Base-by-base conservation (phyloP, 805 yeast genomes). In the Nakazawaea wyomingensis region DNA sequence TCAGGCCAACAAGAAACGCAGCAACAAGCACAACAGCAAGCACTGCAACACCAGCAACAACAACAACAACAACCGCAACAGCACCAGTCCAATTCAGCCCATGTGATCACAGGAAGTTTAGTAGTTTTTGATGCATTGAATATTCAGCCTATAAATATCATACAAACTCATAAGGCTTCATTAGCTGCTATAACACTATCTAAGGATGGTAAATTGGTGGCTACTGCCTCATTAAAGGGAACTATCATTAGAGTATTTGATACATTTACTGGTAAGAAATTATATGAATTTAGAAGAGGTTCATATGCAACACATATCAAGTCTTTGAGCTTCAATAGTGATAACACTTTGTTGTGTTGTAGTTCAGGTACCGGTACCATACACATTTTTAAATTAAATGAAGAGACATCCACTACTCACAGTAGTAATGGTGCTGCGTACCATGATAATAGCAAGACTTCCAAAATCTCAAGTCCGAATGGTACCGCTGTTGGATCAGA, bases 291-390 rank as follows among this genome's bases (percentile, higher is more conserved):
- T 60, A 71, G 96, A 50, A 67, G 96, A 52, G 96, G 96, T 1
- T 79, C 91, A 2, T 90, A 90, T 57, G 85, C 87, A 3, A 85
- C 97, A 2, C 74, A 70, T 48, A 85, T 93, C 14, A 79, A 78
- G 53, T 82, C 95, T 9, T 68, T 93, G 50, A 71, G 78, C 29
- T 93, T 93, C 62, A 83, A 87, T 48, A 65, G 70, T 20, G 84
- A 85, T 49, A 81, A 85, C 47, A 70, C 71, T 13, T 76, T 83
- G 48, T 66, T 93, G 24, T 76, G 87, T n/a, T 96, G 91, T 20
- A 78, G 91, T 9, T 83, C 95, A 21, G 79, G 95, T 2, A 87
- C 95, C 17, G 95, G 86, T 34, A 93, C 99, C 0, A 90, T 93
- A 18, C 99, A 93, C 61, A 79, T 93, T 30, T 93, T 91, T 69